Evolutionary conservation across 2,329 filamentous ascomycete genomes (phyloP), one percentile per base, ranked within the genome.

Genomic region (Arthrobotrys conoides): DNA sequence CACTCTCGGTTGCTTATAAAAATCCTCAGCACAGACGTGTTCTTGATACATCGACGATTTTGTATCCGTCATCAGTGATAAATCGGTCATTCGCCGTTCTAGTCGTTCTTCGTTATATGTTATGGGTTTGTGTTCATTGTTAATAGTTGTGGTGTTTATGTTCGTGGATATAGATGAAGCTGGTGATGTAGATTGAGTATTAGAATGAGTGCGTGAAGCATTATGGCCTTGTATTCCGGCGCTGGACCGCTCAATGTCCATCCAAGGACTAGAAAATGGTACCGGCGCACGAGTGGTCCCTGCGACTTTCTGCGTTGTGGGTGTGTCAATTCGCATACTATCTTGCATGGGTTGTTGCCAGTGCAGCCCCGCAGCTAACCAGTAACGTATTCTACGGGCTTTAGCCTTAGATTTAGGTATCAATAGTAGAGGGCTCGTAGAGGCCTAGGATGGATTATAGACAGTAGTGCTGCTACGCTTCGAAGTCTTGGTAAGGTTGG

Each of bases 21-120:
- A 75, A 64, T 75, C 71, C 30, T 68, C 46, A 3, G 71, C 64
- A 36, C 71, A 75, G 12, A 75, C 71, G 18, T 75, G 71, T 64
- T 75, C 71, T 14, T 75, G 71, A 38, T 75, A 75, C 30, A 65
- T 51, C 12, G 41, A 18, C 30, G 36, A 38, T 5, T 18, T 61
- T 1, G 27, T 38, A 41, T 61, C 49, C 36, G 1, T n/a, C 12
- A n/a, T 41, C 2, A 61, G 3, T 2, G 36, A 61, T 44, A 61
- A n/a, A 20, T 20, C 57, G 6, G 33, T 36, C 61, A 65, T 51
- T 18, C 44, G 41, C 3, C 16, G 1, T 38, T 65, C 22, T 5
- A 65, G 18, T 2, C 24, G 41, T 24, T 51, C 61, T 49, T 65
- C 44, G 33, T 65, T 65, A 20, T 61, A 18, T 20, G 20, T 44